Conservation (phyloP, 805 yeast species). For the Dipodascopsis tothii region DNA sequence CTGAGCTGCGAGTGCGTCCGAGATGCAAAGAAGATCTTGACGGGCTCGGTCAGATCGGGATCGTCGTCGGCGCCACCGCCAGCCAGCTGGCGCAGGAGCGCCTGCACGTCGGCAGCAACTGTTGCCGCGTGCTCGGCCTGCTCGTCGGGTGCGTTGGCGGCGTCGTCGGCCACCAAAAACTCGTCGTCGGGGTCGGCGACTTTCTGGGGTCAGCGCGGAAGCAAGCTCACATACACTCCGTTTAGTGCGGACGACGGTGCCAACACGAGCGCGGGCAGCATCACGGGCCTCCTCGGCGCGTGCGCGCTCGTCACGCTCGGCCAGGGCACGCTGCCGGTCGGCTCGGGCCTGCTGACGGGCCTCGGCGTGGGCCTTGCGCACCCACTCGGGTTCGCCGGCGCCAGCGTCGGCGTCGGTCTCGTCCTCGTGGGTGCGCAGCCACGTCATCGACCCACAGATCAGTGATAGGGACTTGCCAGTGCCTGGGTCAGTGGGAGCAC, state of each 20-base stretch:
- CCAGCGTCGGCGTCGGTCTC: constrained; percentile 8
- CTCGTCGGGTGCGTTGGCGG: too few relatives aligned
- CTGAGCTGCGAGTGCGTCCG: constrained; percentile 84
- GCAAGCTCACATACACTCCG: neutral
- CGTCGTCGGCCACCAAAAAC: too few relatives aligned
- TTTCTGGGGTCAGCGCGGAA: too few relatives aligned
- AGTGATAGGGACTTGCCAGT: constrained; percentile 77
- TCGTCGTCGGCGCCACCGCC: constrained; percentile 20
- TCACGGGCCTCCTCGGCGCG: too few relatives aligned
- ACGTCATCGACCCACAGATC: constrained; percentile 76
- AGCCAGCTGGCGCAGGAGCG: constrained; percentile 36
- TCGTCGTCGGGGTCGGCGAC: too few relatives aligned
- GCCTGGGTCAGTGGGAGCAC: neutral
- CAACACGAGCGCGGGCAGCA: too few relatives aligned
- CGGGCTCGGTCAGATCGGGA: constrained; percentile 10
- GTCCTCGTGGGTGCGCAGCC: constrained; percentile 50
- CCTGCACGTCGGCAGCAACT: constrained; percentile 43
- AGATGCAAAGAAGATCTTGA: constrained; percentile 60
- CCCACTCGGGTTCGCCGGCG: constrained; percentile 59
- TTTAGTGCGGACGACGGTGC: neutral
- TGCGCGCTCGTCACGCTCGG: too few relatives aligned
- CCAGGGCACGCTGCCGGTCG: too few relatives aligned
- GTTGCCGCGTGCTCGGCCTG: too few relatives aligned
- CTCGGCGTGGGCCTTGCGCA: constrained; percentile 10
- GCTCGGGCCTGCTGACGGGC: too few relatives aligned